Percentiles rank a stretch among this genome's conserved stretches.
Evolutionary conservation across 2,329 filamentous ascomycete genomes (phyloP).

Genomic region (Fusarium camptoceras): DNA sequence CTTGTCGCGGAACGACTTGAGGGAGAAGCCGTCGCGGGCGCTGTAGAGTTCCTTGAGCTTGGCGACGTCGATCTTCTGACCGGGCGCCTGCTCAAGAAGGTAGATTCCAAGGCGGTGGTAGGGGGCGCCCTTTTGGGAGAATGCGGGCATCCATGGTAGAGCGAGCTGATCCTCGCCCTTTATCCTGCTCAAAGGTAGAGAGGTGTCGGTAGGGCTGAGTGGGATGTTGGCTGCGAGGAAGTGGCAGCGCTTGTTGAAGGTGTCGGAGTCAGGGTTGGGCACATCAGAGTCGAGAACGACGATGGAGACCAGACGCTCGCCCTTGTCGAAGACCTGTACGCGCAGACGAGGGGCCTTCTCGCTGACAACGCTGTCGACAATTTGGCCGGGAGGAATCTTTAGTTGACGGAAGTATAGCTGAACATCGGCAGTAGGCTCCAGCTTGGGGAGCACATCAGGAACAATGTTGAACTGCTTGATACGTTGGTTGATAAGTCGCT

Average conservation of each 20-base stretch:
- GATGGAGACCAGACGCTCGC: conserved; percentile 84
- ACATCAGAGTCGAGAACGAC: conserved; percentile 92
- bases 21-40: conserved; percentile 74
- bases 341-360: conserved; percentile 79
- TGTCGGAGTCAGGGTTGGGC: conserved; percentile 79
- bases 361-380: conserved; percentile 79
- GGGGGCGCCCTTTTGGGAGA: conserved; percentile 87
- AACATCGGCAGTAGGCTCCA: conserved; percentile 83
- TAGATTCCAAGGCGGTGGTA: conserved; percentile 91
- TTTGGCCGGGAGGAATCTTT: conserved; percentile 79
- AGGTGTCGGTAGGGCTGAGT: conserved; percentile 64
- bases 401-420: conserved; percentile 81
- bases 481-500: conserved; percentile 83
- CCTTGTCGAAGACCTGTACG: conserved; percentile 86
- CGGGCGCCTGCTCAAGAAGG: conserved; percentile 81
- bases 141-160: conserved; percentile 85
- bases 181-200: conserved; percentile 73
- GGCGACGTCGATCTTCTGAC: conserved; percentile 66
- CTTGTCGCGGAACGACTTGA: conserved; percentile 79
- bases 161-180: conserved; percentile 73
- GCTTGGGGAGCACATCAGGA: conserved; percentile 85
- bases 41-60: conserved; percentile 66
- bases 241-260: conserved; percentile 85
- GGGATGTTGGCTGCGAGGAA: conserved; percentile 80
- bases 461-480: conserved; percentile 87